These are phyloP conservation scores for Lumnitzera littorea DNA, from an alignment of 345 rosid species.

Conservation along the genomic window DNA sequence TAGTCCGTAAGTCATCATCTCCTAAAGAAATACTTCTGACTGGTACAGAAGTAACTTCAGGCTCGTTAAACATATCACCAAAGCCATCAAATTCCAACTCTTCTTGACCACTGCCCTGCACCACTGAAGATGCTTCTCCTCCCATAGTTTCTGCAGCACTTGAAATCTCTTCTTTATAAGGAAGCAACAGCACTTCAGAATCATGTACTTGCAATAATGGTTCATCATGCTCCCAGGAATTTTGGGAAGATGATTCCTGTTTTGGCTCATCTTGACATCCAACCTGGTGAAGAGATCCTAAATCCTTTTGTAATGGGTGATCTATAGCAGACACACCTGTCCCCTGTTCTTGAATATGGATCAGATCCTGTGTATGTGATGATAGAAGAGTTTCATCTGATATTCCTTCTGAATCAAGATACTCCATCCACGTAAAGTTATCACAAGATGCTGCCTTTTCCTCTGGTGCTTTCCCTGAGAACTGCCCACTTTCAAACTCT, in stretches of 20 bases:
- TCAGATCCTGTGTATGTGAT: constrained; percentile 9
- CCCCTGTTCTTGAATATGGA: constrained; percentile 1
- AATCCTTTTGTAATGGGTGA: constrained; percentile 21
- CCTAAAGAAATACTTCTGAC: constrained; percentile 48
- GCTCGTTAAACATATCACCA: constrained; percentile 89
- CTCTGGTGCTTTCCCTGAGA: constrained; percentile 8
- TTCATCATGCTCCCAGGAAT: constrained; percentile 64
- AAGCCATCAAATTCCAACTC: constrained; percentile 69
- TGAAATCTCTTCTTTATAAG: constrained; percentile 54
- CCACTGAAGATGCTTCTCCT: constrained; percentile 48
- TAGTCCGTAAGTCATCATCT: constrained; percentile 4
- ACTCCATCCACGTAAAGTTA: constrained; percentile 26
- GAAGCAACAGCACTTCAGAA: constrained; percentile 69
- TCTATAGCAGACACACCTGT: constrained; percentile 11
- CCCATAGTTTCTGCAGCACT: constrained; percentile 17
- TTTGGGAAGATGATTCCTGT: constrained; percentile 37
- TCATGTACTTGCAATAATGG: constrained; percentile 46
- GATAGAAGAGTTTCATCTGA: constrained; percentile 11
- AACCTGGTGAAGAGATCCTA: constrained; percentile 4
- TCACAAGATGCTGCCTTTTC: constrained; percentile 13
- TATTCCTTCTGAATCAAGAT: constrained; percentile 16
- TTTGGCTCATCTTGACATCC: constrained; percentile 29
- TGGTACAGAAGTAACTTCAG: constrained; percentile 52
- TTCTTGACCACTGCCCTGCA: constrained; percentile 37
- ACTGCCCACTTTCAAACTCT: constrained; percentile 10